Base-by-base conservation (phyloP, 1,139 yeast genomes). In the Meyerozyma guilliermondii region DNA sequence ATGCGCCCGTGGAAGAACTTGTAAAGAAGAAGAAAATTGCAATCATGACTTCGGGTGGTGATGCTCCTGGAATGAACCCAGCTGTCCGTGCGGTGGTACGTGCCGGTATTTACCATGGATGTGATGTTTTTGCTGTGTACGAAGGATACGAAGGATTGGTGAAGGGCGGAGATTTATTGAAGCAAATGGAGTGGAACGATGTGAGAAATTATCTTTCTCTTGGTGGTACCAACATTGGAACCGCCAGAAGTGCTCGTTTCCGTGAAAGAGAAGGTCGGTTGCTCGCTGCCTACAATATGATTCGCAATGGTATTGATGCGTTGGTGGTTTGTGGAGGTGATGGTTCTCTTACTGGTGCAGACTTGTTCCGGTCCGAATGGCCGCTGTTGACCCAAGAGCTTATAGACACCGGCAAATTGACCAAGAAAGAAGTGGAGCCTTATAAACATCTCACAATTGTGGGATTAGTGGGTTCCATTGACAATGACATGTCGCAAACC, bases 251-350 rank as follows among this genome's bases (percentile, higher is more conserved):
- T 61, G 75, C 71, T 62, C 91, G 80, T 50, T 92, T 92, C 68
- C 77, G 83, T 56, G 94, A 89, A 60, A 79, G 96, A 47, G 71
- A 72, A 43, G 98, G 98, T 40, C 78, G 98, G 56, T 73, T 88
- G 48, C 61, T 67, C 43, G 96, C 89, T 38, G 94, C 95, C 45
- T 81, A 80, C 61, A 87, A 91, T 63, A 76, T 91, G 80, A 81
- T 91, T 56, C 76, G 74, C 42, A 83, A 87, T 44, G 98, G 98
- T 47, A 91, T 92, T 50, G 98, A 92, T 60, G 98, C 96, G 0
- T 74, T 92, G 52, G 83, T 92, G 54, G 97, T 92, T n/a, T 88
- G 97, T 68, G 98, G 98, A 58, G 98, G 98, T 67, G 98, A 92
- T 60, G 98, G 98, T 43, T 89, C 98, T 0, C 74, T 92, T 52